Conservation (phyloP, 1,139 yeast genomes). For the Nakaseomyces sp. region DNA sequence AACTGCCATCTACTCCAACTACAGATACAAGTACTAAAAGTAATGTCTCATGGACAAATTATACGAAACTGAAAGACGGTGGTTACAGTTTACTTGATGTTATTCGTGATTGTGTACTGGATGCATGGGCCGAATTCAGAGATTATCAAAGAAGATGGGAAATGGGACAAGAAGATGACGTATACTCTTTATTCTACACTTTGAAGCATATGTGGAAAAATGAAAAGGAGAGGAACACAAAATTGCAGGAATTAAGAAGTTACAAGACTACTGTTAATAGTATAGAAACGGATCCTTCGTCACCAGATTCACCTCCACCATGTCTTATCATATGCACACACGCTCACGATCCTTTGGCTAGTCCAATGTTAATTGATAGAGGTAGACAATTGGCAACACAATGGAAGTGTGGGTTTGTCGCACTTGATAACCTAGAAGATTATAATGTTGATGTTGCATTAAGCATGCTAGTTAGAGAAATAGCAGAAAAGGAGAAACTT, state of each 20-base stretch:
- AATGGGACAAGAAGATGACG: slow-evolving; percentile 56
- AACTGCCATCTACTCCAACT: slow-evolving; percentile 12
- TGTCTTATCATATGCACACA: slow-evolving; percentile 60
- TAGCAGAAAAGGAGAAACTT: slow-evolving; percentile 39
- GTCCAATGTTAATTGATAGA: slow-evolving; percentile 47
- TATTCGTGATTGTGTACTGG: slow-evolving; percentile 48
- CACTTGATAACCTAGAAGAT: slow-evolving; percentile 44
- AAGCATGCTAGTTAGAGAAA: slow-evolving; percentile 50
- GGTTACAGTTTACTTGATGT: slow-evolving; percentile 41
- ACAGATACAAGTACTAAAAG: slow-evolving; percentile 6
- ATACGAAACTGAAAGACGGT: slow-evolving; percentile 24
- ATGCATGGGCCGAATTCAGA: slow-evolving; percentile 66
- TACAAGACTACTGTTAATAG: slow-evolving; percentile 20
- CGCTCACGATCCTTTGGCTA: slow-evolving; percentile 43
- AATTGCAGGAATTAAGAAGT: slow-evolving; percentile 21
- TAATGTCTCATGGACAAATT: slow-evolving; percentile 13
- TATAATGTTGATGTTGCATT: slow-evolving; percentile 46
- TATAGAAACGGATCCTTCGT: slow-evolving; percentile 37
- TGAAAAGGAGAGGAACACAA: slow-evolving; percentile 24
- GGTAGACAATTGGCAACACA: slow-evolving; percentile 48
- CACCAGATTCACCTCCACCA: slow-evolving; percentile 55
- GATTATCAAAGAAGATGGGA: slow-evolving; percentile 49
- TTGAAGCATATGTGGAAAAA: slow-evolving; percentile 50
- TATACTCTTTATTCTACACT: slow-evolving; percentile 50
- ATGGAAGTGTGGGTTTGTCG: slow-evolving; percentile 61